Evolutionary conservation across 108 stramenopile species (phyloP).

Genomic region (Nitzschia sp.): DNA sequence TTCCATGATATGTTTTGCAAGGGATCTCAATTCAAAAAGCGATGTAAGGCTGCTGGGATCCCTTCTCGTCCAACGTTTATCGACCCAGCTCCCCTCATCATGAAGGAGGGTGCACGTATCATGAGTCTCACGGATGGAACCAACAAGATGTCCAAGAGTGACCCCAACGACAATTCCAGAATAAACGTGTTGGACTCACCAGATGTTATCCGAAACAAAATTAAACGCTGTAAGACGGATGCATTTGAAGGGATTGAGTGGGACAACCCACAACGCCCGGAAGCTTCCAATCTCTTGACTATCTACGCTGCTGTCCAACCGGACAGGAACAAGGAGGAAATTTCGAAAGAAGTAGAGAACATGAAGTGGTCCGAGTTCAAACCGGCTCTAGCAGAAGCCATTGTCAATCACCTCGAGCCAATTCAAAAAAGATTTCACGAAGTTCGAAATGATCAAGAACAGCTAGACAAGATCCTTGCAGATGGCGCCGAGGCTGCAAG

Average conservation of each 20-base stretch:
- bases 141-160: slow-evolving; percentile 97
- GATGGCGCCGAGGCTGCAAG: slow-evolving; percentile 95
- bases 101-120: slow-evolving; percentile 93
- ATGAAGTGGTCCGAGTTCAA: slow-evolving; percentile 97
- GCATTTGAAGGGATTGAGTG: slow-evolving; percentile 83
- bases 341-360: slow-evolving; percentile 78
- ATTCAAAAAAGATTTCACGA: slow-evolving; percentile 90
- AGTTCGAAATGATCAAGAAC: slow-evolving; percentile 81
- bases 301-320: slow-evolving; percentile 92
- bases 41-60: slow-evolving; percentile 78
- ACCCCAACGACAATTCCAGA: slow-evolving; percentile 83
- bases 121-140: slow-evolving; percentile 97
- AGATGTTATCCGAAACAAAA: slow-evolving; percentile 87
- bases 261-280: slow-evolving; percentile 97
- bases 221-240: slow-evolving; percentile 98
- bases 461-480: slow-evolving; percentile 79
- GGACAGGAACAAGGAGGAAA: slow-evolving; percentile 70
- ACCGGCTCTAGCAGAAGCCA: slow-evolving; percentile 90
- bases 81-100: slow-evolving; percentile 94
- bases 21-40: slow-evolving; percentile 78
- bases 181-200: slow-evolving; percentile 97
- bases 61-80: slow-evolving; percentile 83
- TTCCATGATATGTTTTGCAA: slow-evolving; percentile 95
- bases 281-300: slow-evolving; percentile 94
- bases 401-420: slow-evolving; percentile 90